Evolutionary conservation across 2,329 filamentous ascomycete species (phyloP).

Genomic region (Calonectria hongkongensis): DNA sequence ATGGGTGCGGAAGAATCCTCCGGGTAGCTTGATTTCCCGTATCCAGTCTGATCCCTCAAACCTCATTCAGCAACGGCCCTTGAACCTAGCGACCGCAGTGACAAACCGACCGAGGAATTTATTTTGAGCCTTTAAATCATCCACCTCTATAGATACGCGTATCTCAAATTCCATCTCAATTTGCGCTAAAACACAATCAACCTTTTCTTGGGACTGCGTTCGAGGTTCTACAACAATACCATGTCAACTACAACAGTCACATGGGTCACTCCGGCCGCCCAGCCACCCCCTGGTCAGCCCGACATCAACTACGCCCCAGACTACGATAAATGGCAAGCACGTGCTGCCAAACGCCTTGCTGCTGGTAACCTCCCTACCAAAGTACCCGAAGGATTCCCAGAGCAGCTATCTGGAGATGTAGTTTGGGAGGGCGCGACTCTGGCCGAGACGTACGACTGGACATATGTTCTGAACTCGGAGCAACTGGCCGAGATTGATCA

Average conservation of each 20-base stretch:
- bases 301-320: slow-evolving; percentile 1
- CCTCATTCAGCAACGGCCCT: neutral
- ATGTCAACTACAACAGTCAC: slow-evolving; percentile 6
- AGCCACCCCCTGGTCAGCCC: slow-evolving; percentile 4
- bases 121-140: neutral
- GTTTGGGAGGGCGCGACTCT: slow-evolving; percentile 7
- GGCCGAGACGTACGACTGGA: slow-evolving; percentile 10
- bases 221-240: neutral
- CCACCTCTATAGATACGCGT: neutral
- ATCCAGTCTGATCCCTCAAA: neutral
- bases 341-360: neutral
- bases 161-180: neutral
- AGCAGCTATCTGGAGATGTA: neutral
- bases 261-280: slow-evolving; percentile 5
- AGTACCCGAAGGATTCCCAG: slow-evolving; percentile 2
- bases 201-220: neutral
- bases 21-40: neutral
- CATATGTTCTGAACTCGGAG: neutral
- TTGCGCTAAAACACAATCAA: neutral
- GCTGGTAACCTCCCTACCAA: slow-evolving; percentile 1
- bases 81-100: neutral
- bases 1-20: slow-evolving; percentile 1
- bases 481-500: neutral
- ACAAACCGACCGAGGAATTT: neutral
- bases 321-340: slow-evolving; percentile 3